Base-by-base conservation (phyloP, 2,329 filamentous ascomycete species). In the Calonectria fujianensis region DNA sequence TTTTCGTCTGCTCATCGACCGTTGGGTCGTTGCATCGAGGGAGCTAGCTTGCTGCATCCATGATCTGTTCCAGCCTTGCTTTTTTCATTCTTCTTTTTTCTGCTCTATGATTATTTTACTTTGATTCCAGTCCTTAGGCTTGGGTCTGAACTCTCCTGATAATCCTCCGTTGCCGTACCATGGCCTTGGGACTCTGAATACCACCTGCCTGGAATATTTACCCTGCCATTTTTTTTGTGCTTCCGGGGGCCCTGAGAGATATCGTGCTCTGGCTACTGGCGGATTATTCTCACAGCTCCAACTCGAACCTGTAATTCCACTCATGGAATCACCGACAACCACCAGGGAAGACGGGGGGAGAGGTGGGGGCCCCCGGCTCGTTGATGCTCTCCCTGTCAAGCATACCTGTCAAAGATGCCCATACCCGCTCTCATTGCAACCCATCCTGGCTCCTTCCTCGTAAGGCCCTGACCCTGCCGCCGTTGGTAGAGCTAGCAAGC, bases 381-480 rank as follows among this genome's bases (percentile, higher is more conserved):
- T 45, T 59, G 20, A 27, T 54, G 27, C 31, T 39, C 29, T 68
- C 41, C 64, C 74, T 71, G 67, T 71, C 65, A 68, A 68, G 50
- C 57, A 69, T 39, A 67, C 64, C 66, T 41, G 59, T 61, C 59
- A 65, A 70, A 70, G 66, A 66, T 73, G 57, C 45, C 37, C 52
- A 27, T 41, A 61, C 45, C 72, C 71, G 71, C 66, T 69, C 24
- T 45, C 59, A 50, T 5, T 65, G 71, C 51, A 71, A 70, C 52
- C 66, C 32, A 67, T 41, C 74, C 74, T 45, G n/a, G 73, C 31
- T 27, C 41, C 24, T 51, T 52, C 74, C 57, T 75, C 51, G 72
- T 68, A 65, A n/a, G 45, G 66, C 74, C 76, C 74, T 70, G 63
- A 71, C 61, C 52, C 31, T 54, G 70, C 50, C 54, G 48, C 45